phyloP scores from a whole-genome alignment of 805 yeast species.

The Saturnispora galanensis region DNA sequence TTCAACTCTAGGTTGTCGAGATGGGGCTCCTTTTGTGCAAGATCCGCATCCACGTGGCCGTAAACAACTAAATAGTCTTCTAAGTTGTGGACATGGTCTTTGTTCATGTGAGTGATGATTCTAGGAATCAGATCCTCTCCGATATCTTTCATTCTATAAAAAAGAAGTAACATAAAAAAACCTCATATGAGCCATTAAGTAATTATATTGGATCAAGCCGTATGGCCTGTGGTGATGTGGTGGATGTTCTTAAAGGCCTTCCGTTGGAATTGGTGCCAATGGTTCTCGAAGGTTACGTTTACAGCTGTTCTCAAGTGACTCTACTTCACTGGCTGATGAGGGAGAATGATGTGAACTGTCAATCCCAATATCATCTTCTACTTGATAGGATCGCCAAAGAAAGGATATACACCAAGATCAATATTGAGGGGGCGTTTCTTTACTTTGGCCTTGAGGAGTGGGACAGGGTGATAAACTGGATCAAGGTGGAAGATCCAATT shows the following conservation, averaged over 20 bases:
- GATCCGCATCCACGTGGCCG: constrained; percentile 22
- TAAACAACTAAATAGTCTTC: constrained; percentile 64
- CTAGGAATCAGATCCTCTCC: constrained; percentile 20
- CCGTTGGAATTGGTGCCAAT: neutral
- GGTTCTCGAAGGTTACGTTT: neutral
- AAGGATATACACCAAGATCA: neutral
- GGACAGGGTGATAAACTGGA: constrained; percentile 1
- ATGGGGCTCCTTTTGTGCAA: constrained; percentile 27
- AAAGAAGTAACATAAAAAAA: neutral
- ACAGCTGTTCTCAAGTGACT: neutral
- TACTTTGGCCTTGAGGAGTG: neutral
- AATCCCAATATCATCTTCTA: neutral
- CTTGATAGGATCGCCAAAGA: neutral
- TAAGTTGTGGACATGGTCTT: constrained; percentile 60
- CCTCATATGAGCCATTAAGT: no score
- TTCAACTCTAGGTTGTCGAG: constrained; percentile 38
- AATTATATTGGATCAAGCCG: no score
- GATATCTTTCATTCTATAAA: neutral
- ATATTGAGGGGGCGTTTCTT: neutral
- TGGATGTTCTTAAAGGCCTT: neutral
- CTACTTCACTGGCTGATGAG: neutral
- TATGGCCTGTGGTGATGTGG: neutral
- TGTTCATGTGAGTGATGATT: constrained; percentile 73
- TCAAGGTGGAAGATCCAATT: neutral
- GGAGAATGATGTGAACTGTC: neutral